Conservation (phyloP, 495 filamentous ascomycete species). For the Bombardia bombarda region DNA sequence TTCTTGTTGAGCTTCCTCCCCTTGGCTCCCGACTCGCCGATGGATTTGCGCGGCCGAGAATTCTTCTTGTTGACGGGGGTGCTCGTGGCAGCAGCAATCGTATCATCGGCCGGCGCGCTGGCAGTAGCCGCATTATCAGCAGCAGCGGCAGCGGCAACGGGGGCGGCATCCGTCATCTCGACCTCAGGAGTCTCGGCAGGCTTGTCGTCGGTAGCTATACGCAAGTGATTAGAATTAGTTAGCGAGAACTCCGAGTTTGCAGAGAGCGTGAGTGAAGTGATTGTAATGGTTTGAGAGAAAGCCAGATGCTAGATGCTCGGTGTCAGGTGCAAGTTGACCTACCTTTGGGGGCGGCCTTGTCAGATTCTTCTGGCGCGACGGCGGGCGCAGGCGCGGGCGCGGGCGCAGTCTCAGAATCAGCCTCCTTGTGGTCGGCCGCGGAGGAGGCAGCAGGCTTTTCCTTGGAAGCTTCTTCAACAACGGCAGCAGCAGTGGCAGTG, state of each 20-base stretch:
- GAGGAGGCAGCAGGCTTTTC: conserved; percentile 9
- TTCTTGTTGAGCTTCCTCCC: conserved; percentile 77
- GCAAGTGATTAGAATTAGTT: conserved; percentile 4
- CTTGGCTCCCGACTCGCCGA: conserved; percentile 60
- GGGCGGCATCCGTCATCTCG: conserved; percentile 28
- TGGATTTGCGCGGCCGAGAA: conserved; percentile 54
- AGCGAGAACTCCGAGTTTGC: conserved; percentile 7
- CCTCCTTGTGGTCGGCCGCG: conserved; percentile 13
- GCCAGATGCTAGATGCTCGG: neutral
- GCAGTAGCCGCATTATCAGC: conserved; percentile 13
- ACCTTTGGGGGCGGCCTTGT: conserved; percentile 15
- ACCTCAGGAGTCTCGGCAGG: conserved; percentile 24
- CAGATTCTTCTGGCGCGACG: conserved; percentile 8
- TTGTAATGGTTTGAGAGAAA: neutral
- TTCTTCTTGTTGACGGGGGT: conserved; percentile 39
- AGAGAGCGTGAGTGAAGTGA: no score
- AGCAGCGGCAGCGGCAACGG: conserved; percentile 18
- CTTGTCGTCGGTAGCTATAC: conserved; percentile 6
- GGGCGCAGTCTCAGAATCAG: conserved; percentile 10
- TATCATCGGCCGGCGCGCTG: conserved; percentile 10
- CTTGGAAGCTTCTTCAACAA: conserved; percentile 4
- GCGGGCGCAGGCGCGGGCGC: conserved; percentile 11
- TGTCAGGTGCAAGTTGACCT: neutral
- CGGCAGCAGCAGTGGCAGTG: conserved; percentile 2
- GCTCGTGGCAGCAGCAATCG: conserved; percentile 11